Conservation (phyloP, 2,329 filamentous ascomycete species). For the Botrytis medusae region DNA sequence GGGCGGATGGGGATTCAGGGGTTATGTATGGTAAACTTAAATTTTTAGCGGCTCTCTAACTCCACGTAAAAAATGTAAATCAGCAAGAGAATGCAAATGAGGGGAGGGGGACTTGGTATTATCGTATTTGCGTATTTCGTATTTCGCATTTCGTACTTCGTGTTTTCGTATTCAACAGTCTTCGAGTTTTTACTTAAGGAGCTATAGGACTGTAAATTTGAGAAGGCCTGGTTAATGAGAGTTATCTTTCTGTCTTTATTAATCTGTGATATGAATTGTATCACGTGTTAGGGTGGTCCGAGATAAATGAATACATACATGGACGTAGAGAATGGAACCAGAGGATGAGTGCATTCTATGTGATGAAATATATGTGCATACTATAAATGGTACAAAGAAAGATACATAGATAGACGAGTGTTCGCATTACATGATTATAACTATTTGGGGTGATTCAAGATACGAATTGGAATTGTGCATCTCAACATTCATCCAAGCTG, state of each 20-base stretch:
- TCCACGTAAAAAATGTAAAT: background rate
- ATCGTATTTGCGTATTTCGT: background rate
- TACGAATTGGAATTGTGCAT: slow-evolving; percentile 8
- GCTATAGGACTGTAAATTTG: background rate
- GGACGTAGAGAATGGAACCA: background rate
- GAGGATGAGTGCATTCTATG: background rate
- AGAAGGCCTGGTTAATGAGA: background rate
- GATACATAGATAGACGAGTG: background rate
- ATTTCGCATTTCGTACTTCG: background rate
- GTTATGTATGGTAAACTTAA: background rate
- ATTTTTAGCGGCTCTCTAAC: background rate
- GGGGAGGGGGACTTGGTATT: background rate
- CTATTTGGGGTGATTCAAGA: background rate
- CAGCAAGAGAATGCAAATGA: background rate
- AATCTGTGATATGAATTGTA: background rate
- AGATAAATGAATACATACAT: background rate
- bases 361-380: background rate
- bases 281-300: background rate
- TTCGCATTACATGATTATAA: slow-evolving; percentile 10
- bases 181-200: background rate
- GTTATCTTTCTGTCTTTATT: background rate
- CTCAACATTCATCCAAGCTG: slow-evolving; percentile 16
- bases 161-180: background rate
- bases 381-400: background rate
- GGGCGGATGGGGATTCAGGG: background rate